Conservation (phyloP, 2,329 filamentous ascomycete species). For the Colletotrichum sojae region DNA sequence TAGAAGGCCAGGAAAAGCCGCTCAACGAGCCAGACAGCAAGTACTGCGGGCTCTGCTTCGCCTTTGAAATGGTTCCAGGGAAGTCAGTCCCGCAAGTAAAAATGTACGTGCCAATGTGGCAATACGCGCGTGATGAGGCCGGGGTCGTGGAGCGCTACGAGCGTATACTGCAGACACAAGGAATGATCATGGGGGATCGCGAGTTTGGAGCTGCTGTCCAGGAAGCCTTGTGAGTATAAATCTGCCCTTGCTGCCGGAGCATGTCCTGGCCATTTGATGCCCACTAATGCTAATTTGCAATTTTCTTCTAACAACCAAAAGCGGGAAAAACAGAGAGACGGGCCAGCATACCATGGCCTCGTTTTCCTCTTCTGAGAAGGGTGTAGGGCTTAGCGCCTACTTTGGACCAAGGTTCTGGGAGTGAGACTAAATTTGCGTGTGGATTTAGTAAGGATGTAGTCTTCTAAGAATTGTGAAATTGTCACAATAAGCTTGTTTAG, state of each 20-base stretch:
- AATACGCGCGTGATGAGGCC: constrained; percentile 16
- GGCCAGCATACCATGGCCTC: constrained; percentile 30
- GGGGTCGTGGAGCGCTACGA: not conserved
- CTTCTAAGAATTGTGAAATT: too few relatives aligned
- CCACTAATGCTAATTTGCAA: not conserved
- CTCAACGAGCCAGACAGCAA: constrained; percentile 7
- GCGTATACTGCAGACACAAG: constrained; percentile 11
- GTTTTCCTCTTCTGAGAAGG: constrained; percentile 17
- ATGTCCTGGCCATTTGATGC: not conserved
- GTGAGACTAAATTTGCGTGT: not conserved
- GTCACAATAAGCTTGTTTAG: too few relatives aligned
- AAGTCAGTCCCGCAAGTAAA: not conserved
- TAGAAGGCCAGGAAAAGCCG: constrained; percentile 2
- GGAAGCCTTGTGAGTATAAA: constrained; percentile 28
- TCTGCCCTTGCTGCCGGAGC: not conserved
- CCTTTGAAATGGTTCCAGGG: constrained; percentile 6
- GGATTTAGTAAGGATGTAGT: too few relatives aligned
- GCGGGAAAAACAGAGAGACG: not conserved
- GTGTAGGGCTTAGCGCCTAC: constrained; percentile 18
- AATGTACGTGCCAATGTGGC: constrained; percentile 21
- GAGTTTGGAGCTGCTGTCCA: constrained; percentile 7
- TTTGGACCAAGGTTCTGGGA: constrained; percentile 30
- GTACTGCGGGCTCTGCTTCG: constrained; percentile 18
- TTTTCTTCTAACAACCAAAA: not conserved
- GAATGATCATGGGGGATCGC: constrained; percentile 13